Evolutionary conservation across 495 filamentous ascomycete genomes (phyloP).

Genomic region (Daldinia caldariorum): DNA sequence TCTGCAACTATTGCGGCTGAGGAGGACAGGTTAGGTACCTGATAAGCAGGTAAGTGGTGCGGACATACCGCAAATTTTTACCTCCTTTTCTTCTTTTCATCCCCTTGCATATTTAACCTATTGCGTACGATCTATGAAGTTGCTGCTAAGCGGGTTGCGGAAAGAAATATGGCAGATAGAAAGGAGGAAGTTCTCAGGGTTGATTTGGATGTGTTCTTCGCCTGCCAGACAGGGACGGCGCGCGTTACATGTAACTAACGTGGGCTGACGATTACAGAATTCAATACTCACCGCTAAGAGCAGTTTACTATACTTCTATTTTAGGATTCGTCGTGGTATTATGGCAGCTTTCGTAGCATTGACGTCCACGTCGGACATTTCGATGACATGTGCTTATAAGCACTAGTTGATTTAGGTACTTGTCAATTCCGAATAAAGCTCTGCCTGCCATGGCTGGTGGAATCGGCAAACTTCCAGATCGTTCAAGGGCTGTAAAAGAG

Average conservation of each 20-base stretch:
- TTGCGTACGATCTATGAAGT: no score
- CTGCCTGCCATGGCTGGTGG: background rate
- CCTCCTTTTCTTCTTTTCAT: background rate
- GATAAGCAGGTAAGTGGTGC: conserved; percentile 26
- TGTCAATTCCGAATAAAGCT: background rate
- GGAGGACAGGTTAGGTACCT: conserved; percentile 21
- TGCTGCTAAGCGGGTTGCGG: no score
- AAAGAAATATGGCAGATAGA: no score
- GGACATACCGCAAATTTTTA: conserved; percentile 36
- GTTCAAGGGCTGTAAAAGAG: conserved; percentile 11
- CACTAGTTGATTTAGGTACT: background rate
- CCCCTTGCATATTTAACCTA: no score
- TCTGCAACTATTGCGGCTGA: conserved; percentile 38
- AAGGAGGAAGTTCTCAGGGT: background rate
- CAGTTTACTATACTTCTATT: background rate
- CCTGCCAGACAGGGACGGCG: background rate
- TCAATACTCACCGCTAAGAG: background rate
- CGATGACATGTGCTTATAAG: background rate
- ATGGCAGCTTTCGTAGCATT: background rate
- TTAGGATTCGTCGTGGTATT: background rate
- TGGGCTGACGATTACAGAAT: background rate
- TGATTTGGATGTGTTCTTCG: background rate
- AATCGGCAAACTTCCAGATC: conserved; percentile 11
- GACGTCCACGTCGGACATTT: background rate
- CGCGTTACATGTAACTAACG: background rate